Evolutionary conservation across 805 yeast species (phyloP).

Genomic region (Helenozyma rhizophorensis): DNA sequence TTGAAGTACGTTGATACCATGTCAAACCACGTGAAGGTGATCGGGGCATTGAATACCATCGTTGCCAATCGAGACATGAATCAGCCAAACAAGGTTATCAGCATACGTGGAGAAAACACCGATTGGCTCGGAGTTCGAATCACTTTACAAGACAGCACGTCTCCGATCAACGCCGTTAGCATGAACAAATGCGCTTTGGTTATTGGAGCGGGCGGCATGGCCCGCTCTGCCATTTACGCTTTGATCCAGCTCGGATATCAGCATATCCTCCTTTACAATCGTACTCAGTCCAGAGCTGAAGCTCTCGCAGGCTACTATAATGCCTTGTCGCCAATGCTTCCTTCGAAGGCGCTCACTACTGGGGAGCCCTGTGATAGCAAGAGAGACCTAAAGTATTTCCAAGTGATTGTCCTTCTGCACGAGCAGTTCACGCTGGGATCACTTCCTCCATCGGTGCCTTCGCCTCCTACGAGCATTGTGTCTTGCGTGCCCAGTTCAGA

Average conservation of each 20-base stretch:
- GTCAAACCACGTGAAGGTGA: constrained; percentile 12
- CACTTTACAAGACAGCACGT: constrained; percentile 5
- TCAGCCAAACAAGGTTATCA: constrained; percentile 8
- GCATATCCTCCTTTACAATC: constrained; percentile 11
- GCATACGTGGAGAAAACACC: constrained; percentile 15
- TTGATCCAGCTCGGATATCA: constrained; percentile 12
- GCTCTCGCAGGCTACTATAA: constrained; percentile 8
- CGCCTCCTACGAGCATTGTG: constrained; percentile 9
- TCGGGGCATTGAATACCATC: constrained; percentile 13
- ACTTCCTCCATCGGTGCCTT: background rate
- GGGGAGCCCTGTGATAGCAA: constrained; percentile 2
- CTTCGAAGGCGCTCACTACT: constrained; percentile 3
- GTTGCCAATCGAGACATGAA: constrained; percentile 7
- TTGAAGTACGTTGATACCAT: constrained; percentile 9
- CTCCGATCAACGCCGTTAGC: constrained; percentile 16
- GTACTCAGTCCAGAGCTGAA: constrained; percentile 5
- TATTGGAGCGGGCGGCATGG: constrained; percentile 16
- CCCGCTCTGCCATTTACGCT: constrained; percentile 15
- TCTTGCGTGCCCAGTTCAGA: constrained; percentile 10
- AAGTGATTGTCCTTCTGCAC: constrained; percentile 1
- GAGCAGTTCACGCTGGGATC: background rate
- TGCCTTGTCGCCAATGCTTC: constrained; percentile 6
- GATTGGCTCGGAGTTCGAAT: constrained; percentile 15
- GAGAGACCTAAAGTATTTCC: constrained; percentile 1
- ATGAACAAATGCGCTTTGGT: constrained; percentile 13